Evolutionary conservation across 2,329 filamentous ascomycete species (phyloP).

Genomic region (Beauveria sp.): DNA sequence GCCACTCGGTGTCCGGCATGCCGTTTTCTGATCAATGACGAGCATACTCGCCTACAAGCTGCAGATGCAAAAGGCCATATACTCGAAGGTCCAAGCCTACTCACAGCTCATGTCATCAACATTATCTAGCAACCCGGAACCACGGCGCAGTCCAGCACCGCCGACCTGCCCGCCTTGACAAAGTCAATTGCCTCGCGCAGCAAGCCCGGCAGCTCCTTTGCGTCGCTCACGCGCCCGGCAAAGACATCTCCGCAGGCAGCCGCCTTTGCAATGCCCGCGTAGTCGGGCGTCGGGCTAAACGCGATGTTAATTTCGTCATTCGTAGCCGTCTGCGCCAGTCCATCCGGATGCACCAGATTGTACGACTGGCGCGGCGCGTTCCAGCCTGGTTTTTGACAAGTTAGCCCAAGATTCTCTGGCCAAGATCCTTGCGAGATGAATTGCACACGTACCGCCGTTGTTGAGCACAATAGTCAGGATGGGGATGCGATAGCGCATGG

Average conservation of each 20-base stretch:
- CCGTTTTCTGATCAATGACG: too few species aligned
- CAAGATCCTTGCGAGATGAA: background rate
- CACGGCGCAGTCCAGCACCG: conserved; percentile 46
- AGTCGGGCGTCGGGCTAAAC: conserved; percentile 51
- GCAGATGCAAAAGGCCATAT: too few species aligned
- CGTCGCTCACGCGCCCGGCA: conserved; percentile 39
- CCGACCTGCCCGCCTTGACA: conserved; percentile 42
- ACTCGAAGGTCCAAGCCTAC: too few species aligned
- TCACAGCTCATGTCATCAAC: too few species aligned
- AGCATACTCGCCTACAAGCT: too few species aligned
- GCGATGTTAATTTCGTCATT: conserved; percentile 58
- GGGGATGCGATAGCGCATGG: conserved; percentile 45
- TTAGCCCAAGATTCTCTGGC: conserved; percentile 8
- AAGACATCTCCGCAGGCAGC: conserved; percentile 47
- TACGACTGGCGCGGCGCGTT: conserved; percentile 51
- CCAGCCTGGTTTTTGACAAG: conserved; percentile 27
- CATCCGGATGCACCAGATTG: conserved; percentile 50
- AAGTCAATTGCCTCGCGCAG: conserved; percentile 42
- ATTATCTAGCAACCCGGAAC: background rate
- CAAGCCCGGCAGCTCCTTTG: conserved; percentile 37
- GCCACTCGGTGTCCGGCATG: too few species aligned
- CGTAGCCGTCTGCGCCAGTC: conserved; percentile 43
- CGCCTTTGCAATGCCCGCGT: conserved; percentile 52
- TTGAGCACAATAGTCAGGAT: conserved; percentile 48
- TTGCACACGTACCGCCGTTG: conserved; percentile 39